Base-by-base conservation (phyloP, 2,329 filamentous ascomycete species). In the Fusarium penzigii region DNA sequence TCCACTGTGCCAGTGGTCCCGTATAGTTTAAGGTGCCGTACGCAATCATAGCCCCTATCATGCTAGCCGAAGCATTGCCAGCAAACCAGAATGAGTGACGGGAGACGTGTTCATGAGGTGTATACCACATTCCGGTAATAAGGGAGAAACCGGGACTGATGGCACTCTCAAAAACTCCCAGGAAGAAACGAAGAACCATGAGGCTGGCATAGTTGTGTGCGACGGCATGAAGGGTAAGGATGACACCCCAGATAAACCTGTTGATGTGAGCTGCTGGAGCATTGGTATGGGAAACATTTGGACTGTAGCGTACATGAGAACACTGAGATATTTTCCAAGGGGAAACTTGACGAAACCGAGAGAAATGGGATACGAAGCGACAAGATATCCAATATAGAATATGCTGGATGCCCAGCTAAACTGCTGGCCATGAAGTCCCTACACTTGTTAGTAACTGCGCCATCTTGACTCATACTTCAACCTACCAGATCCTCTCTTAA, bases 301-400 rank as follows among this genome's bases (percentile, higher is more conserved):
- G 20, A 25, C 20, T 25, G 20, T 5, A 25, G 5, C 55, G 45
- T 50, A 56, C 51, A 63, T 53, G 10, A 53, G 44, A n/a, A 50
- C 54, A 14, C 58, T 49, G 12, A 64, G 52, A 29, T 60, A 58
- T 41, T 63, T 64, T 29, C 56, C 61, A 38, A 63, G 51, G 3
- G 57, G 63, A 5, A 61, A 51, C 6, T 61, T 59, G 42, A 63
- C 50, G 25, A 64, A 56, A 2, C 53, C 46, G 14, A 58, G 50
- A 0, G 59, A 57, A 9, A 55, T 56, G 8, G 61, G 63, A 38
- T 64, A 64, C 2, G 53, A 57, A 10, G 61, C 61, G 17, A 59
- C 48, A 5, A 80, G 62, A 48, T 80, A 80, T 2, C 76, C 76
- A 57, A 80, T 77, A 62, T 78, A 79, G 49, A 79, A 78, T 63